Conservation (phyloP, 345 rosid species). For the Boechera retrofracta region DNA sequence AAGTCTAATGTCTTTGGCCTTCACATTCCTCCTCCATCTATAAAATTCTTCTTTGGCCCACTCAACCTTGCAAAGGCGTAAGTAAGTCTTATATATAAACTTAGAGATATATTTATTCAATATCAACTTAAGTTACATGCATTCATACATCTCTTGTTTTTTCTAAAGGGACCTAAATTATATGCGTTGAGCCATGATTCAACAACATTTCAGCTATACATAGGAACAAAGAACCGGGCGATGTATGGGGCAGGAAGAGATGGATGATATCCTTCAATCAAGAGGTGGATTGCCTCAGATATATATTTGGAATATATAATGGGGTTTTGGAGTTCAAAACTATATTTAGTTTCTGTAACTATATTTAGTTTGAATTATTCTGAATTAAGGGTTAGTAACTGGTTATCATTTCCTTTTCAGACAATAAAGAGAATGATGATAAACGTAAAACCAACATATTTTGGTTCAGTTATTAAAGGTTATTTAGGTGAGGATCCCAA, state of each 20-base stretch:
- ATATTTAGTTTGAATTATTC: too few relatives aligned
- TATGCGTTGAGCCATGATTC: conserved; percentile 55
- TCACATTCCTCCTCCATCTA: conserved; percentile 64
- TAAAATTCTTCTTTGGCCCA: conserved; percentile 62
- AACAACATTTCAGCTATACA: conserved; percentile 49
- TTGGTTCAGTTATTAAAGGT: too few relatives aligned
- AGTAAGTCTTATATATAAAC: conserved; percentile 46
- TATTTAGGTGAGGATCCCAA: too few relatives aligned
- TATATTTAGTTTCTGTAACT: too few relatives aligned
- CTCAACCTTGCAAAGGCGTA: conserved; percentile 63
- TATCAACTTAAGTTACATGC: background rate
- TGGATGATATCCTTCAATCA: conserved; percentile 77
- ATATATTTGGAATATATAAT: too few relatives aligned
- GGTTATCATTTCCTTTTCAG: too few relatives aligned
- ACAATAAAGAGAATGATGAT: too few relatives aligned
- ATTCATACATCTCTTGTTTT: background rate
- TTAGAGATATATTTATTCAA: background rate
- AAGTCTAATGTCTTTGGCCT: conserved; percentile 80
- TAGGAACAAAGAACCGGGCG: conserved; percentile 67
- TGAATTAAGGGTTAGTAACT: too few relatives aligned
- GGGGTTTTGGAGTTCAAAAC: too few relatives aligned
- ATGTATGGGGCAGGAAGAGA: conserved; percentile 90
- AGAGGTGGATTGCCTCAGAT: conserved; percentile 61
- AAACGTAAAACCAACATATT: too few relatives aligned
- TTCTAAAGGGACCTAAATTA: conserved; percentile 55